Percentiles rank a stretch among this genome's conserved stretches.
Evolutionary conservation across 805 yeast genomes (phyloP).

Genomic region (Starmerella bombicola): DNA sequence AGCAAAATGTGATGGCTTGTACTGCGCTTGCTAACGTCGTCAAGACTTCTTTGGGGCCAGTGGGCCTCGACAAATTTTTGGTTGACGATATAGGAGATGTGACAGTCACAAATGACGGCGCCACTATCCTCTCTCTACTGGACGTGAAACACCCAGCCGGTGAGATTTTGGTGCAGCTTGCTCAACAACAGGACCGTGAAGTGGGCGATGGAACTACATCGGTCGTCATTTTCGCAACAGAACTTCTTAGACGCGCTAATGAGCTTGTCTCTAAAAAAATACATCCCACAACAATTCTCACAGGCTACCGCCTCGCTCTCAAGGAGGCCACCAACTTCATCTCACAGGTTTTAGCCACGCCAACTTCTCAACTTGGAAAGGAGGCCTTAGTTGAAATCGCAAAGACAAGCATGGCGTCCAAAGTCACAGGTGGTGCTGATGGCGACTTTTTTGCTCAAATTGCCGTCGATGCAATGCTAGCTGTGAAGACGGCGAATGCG

Average conservation of each 20-base stretch:
- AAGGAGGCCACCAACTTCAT: slow-evolving; percentile 83
- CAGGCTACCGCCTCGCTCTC: slow-evolving; percentile 88
- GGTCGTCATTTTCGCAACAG: slow-evolving; percentile 92
- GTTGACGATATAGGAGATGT: slow-evolving; percentile 99
- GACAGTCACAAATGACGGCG: slow-evolving; percentile 97
- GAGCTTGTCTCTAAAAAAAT: slow-evolving; percentile 85
- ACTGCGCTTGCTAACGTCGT: slow-evolving; percentile 72
- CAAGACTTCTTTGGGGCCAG: slow-evolving; percentile 93
- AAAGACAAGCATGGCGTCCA: slow-evolving; percentile 92
- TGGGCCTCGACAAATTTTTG: slow-evolving; percentile 94
- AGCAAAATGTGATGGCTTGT: slow-evolving; percentile 88
- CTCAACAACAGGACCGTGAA: slow-evolving; percentile 97
- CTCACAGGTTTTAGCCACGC: slow-evolving; percentile 67
- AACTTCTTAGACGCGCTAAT: slow-evolving; percentile 80
- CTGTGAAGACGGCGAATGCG: slow-evolving; percentile 78
- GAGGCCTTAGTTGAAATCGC: slow-evolving; percentile 84
- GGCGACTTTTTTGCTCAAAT: slow-evolving; percentile 76
- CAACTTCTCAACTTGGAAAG: slow-evolving; percentile 67
- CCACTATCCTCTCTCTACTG: slow-evolving; percentile 76
- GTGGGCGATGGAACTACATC: slow-evolving; percentile 98
- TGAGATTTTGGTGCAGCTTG: slow-evolving; percentile 87
- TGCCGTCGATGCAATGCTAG: slow-evolving; percentile 91
- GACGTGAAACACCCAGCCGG: slow-evolving; percentile 99
- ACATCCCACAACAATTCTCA: slow-evolving; percentile 95
- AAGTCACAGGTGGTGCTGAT: slow-evolving; percentile 80